Percentiles rank a stretch among this genome's conserved stretches.
Evolutionary conservation across 2,329 filamentous ascomycete species (phyloP).

Genomic region (Fusarium staphyleae): DNA sequence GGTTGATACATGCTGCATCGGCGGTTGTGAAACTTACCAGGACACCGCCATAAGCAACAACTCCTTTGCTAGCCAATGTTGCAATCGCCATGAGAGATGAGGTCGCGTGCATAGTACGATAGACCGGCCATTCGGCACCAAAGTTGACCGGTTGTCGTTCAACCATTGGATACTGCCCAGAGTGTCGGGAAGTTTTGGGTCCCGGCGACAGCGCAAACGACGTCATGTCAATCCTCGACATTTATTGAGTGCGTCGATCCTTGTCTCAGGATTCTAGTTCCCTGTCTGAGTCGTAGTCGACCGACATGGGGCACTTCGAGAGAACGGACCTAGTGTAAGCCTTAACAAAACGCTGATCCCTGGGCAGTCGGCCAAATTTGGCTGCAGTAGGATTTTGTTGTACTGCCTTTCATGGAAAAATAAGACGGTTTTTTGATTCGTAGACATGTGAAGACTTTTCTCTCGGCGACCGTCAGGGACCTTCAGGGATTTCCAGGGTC

Average conservation of each 20-base stretch:
- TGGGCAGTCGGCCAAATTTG: constrained; percentile 1
- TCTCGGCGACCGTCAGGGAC: neutral
- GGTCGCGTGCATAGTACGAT: constrained; percentile 3
- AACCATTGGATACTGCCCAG: constrained; percentile 1
- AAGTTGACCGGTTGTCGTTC: constrained; percentile 9
- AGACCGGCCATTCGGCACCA: constrained; percentile 1
- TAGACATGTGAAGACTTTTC: constrained; percentile 7
- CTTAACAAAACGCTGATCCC: constrained; percentile 12
- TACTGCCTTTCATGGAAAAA: neutral
- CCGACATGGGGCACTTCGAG: constrained; percentile 9
- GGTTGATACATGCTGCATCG: neutral
- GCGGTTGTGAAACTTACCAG: neutral
- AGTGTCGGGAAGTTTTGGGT: constrained; percentile 5
- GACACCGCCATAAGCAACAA: constrained; percentile 6
- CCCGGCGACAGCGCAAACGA: constrained; percentile 12
- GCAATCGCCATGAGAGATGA: constrained; percentile 1
- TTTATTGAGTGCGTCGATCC: constrained; percentile 15
- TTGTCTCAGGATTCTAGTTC: constrained; percentile 23
- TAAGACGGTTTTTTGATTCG: neutral
- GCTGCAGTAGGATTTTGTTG: constrained; percentile 4
- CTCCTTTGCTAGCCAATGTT: neutral
- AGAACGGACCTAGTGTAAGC: constrained; percentile 3
- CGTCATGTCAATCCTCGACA: constrained; percentile 12
- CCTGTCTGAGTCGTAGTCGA: constrained; percentile 20
- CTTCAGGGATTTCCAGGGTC: constrained; percentile 1